Evolutionary conservation across 192 early-diverging fungal genomes (phyloP).

Genomic region (Diversispora epigaea): DNA sequence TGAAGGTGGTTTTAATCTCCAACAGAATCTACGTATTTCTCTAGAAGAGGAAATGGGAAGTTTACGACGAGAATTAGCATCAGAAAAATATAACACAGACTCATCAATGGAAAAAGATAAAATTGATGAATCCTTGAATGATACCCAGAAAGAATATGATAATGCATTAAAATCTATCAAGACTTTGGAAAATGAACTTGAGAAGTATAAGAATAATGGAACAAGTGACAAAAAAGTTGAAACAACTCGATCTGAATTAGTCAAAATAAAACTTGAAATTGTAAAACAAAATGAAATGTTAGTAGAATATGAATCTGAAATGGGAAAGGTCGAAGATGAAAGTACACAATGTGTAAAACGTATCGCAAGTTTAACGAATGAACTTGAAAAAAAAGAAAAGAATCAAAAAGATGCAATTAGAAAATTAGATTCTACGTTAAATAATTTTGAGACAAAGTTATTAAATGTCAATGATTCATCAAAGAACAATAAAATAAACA

Average conservation of each 20-base stretch:
- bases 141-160: neutral
- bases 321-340: neutral
- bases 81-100: neutral
- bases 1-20: neutral
- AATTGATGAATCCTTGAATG: neutral
- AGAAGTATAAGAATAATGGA: neutral
- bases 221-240: neutral
- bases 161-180: neutral
- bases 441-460: neutral
- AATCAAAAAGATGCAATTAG: constrained; percentile 3
- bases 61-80: neutral
- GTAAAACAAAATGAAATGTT: constrained; percentile 3
- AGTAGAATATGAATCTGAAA: neutral
- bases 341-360: neutral
- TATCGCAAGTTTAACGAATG: neutral
- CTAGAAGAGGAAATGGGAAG: constrained; percentile 1
- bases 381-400: neutral
- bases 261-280: neutral
- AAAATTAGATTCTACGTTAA: neutral
- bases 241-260: neutral
- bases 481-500: neutral
- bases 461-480: neutral
- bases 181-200: neutral
- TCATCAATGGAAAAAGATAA: neutral
- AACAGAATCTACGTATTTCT: neutral